Conservation (phyloP, 371 early-diverging fungal species). For the Nematocida sp. region DNA sequence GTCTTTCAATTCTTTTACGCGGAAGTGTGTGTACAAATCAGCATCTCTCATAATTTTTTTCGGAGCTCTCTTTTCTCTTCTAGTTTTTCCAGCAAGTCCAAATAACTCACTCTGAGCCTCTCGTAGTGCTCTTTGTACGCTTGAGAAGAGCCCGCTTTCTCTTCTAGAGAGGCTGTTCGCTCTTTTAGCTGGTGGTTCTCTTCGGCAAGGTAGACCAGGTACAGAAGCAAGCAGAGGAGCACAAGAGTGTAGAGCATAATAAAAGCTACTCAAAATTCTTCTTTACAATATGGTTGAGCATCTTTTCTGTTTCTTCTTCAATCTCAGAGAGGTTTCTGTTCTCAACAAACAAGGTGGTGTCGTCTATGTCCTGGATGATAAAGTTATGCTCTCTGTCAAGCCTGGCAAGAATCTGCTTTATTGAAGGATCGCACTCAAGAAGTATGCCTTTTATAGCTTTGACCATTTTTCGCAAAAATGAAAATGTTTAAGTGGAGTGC, state of each 20-base stretch:
- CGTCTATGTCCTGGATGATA: constrained; percentile 63
- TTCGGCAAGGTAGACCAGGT: neutral
- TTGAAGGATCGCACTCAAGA: constrained; percentile 62
- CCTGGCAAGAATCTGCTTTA: constrained; percentile 61
- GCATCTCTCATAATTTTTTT: constrained; percentile 4
- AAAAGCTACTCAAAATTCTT: constrained; percentile 42
- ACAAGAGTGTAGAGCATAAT: neutral
- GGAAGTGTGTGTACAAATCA: too few relatives aligned
- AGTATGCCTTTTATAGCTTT: constrained; percentile 60
- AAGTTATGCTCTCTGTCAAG: constrained; percentile 62
- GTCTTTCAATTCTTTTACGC: too few relatives aligned
- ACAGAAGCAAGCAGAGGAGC: neutral
- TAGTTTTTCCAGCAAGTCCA: constrained; percentile 7
- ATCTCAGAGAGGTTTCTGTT: constrained; percentile 51
- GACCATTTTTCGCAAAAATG: constrained; percentile 61
- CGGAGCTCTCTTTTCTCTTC: neutral
- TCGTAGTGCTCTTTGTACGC: neutral
- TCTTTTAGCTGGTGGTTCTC: neutral
- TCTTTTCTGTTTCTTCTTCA: constrained; percentile 55
- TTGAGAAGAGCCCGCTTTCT: neutral
- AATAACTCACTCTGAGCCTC: constrained; percentile 4
- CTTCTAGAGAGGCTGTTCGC: neutral
- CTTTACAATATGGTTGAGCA: constrained; percentile 54
- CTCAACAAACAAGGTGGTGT: constrained; percentile 60
- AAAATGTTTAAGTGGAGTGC: constrained; percentile 26